Evolutionary conservation across 345 rosid species (phyloP).

Genomic region (Moricandia arvensis): DNA sequence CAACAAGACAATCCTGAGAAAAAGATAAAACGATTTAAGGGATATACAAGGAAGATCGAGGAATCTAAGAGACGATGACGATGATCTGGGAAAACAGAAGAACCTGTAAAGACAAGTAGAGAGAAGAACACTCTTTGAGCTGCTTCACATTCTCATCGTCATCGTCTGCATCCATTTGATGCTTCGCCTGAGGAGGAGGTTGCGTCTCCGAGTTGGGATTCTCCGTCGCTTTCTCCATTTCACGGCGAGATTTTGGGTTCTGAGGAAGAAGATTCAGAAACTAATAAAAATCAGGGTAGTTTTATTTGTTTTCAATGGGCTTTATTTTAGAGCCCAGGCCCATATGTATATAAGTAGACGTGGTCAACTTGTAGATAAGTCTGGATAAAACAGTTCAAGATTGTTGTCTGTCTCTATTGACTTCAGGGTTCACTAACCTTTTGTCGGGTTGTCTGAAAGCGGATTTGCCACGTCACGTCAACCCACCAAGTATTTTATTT

Average conservation of each 20-base stretch:
- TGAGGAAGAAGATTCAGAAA: not conserved
- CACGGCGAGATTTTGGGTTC: too few species aligned
- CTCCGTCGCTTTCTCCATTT: slow-evolving; percentile 28
- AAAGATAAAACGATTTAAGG: not conserved
- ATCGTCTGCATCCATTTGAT: slow-evolving; percentile 68
- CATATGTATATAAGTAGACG: not conserved
- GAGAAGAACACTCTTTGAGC: slow-evolving; percentile 71
- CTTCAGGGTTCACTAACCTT: too few species aligned
- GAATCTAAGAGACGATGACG: not conserved
- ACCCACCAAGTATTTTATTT: too few species aligned
- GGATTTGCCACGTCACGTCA: too few species aligned
- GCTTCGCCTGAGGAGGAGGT: slow-evolving; percentile 39
- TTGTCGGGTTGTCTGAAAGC: too few species aligned
- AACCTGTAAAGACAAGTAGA: slow-evolving; percentile 77
- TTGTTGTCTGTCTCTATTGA: too few species aligned
- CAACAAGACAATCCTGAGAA: slow-evolving; percentile 71
- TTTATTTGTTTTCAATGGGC: not conserved
- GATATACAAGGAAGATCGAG: too few species aligned
- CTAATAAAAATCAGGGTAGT: not conserved
- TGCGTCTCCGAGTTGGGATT: slow-evolving; percentile 9
- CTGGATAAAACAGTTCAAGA: too few species aligned
- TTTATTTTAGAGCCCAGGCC: slow-evolving; percentile 17
- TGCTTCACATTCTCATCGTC: slow-evolving; percentile 91
- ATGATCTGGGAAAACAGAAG: not conserved
- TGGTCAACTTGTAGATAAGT: slow-evolving; percentile 7